phyloP scores from a whole-genome alignment of 129 eudicot genomes.

The Artemisia annua region DNA sequence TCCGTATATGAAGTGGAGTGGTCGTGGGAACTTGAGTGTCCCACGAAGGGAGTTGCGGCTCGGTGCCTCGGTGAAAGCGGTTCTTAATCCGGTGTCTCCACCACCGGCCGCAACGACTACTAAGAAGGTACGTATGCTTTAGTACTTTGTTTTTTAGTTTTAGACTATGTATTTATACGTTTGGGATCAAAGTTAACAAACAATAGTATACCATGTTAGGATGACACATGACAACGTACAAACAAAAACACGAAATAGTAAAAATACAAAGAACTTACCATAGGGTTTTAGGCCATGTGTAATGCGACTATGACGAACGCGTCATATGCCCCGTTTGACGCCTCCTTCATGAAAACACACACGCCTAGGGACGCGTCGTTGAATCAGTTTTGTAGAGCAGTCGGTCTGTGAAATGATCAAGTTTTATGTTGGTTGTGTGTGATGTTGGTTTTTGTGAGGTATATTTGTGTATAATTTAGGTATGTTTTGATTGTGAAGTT shows the following conservation, averaged over 20 bases:
- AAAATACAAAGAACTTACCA: too few relatives aligned
- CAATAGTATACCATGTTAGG: not conserved
- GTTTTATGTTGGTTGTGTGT: too few relatives aligned
- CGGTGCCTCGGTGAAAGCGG: conserved; percentile 39
- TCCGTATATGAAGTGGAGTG: not conserved
- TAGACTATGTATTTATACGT: not conserved
- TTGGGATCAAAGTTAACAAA: not conserved
- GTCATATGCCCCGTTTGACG: too few relatives aligned
- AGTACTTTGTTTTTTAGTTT: conserved; percentile 5
- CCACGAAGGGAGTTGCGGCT: conserved; percentile 7
- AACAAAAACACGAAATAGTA: not conserved
- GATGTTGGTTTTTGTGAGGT: too few relatives aligned
- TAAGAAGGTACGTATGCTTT: conserved; percentile 52
- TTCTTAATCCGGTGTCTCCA: conserved; percentile 49
- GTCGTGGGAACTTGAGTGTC: conserved; percentile 19
- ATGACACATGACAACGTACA: not conserved
- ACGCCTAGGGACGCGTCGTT: too few relatives aligned
- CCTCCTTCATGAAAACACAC: too few relatives aligned
- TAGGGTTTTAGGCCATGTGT: too few relatives aligned
- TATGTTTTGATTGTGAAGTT: too few relatives aligned
- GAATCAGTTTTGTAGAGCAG: too few relatives aligned
- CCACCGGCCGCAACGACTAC: conserved; percentile 48
- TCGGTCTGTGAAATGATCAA: too few relatives aligned
- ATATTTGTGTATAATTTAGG: too few relatives aligned
- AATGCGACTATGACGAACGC: too few relatives aligned